Evolutionary conservation across 2,329 filamentous ascomycete species (phyloP).

Genomic region (Ambrosiella cleistominuta): DNA sequence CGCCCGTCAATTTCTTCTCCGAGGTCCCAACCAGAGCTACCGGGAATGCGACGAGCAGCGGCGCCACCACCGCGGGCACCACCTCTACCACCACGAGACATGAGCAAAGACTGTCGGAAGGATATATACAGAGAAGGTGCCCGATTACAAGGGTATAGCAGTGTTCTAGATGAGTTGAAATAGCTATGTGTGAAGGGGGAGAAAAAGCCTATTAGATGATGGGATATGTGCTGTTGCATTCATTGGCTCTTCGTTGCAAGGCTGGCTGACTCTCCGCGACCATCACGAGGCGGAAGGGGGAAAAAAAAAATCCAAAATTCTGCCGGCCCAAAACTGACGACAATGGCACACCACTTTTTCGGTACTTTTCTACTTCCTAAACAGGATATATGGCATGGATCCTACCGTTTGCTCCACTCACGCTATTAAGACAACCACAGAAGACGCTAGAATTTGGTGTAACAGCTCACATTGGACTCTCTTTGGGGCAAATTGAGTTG

Average conservation of each 20-base stretch:
- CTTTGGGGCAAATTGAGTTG: too few species aligned
- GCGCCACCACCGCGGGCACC: conserved; percentile 33
- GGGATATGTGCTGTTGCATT: not conserved
- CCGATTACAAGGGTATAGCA: not conserved
- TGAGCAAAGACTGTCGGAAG: not conserved
- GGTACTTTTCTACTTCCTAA: not conserved
- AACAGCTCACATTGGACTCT: too few species aligned
- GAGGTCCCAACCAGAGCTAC: conserved; percentile 33
- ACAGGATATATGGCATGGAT: too few species aligned
- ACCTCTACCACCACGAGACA: conserved; percentile 19
- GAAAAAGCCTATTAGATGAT: too few species aligned
- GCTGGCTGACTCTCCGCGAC: not conserved
- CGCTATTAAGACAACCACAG: too few species aligned
- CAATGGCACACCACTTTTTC: not conserved
- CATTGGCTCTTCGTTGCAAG: not conserved
- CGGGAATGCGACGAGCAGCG: conserved; percentile 28
- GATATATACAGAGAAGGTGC: not conserved
- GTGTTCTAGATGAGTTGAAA: too few species aligned
- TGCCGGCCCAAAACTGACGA: not conserved
- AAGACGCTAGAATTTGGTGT: too few species aligned
- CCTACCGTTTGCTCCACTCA: not conserved
- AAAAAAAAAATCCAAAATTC: not conserved
- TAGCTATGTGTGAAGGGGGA: too few species aligned
- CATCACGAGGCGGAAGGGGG: not conserved
- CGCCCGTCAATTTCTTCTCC: conserved; percentile 37